phyloP scores from a whole-genome alignment of 2,329 filamentous ascomycete species.

The Hypoxylon sp. region DNA sequence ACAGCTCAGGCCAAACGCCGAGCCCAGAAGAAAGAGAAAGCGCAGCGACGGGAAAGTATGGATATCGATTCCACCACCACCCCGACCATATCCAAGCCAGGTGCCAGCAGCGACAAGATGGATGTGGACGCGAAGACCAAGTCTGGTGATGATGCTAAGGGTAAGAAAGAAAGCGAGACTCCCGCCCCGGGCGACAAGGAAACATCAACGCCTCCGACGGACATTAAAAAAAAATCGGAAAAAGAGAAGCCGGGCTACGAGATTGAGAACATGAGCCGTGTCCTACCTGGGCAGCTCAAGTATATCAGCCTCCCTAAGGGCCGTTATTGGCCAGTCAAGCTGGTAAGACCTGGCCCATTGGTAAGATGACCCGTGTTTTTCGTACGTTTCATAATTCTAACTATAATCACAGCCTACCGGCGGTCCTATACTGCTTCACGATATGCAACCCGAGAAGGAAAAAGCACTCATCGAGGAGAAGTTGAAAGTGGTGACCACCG shows the following conservation, averaged over 20 bases:
- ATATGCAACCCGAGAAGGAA: conserved; percentile 82
- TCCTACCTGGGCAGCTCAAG: conserved; percentile 92
- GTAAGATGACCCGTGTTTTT: conserved; percentile 63
- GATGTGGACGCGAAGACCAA: conserved; percentile 78
- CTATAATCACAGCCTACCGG: conserved; percentile 79
- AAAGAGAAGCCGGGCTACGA: conserved; percentile 98
- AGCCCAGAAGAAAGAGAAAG: conserved; percentile 93
- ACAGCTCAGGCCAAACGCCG: conserved; percentile 97
- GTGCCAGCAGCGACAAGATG: conserved; percentile 84
- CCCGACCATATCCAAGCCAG: conserved; percentile 74
- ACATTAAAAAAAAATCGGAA: conserved; percentile 89
- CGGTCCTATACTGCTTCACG: conserved; percentile 90
- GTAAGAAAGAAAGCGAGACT: conserved; percentile 72
- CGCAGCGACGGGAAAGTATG: conserved; percentile 93
- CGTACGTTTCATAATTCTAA: conserved; percentile 57
- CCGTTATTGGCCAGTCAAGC: conserved; percentile 90
- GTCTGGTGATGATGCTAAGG: conserved; percentile 67
- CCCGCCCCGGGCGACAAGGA: conserved; percentile 71
- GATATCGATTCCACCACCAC: conserved; percentile 87
- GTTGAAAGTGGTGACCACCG: conserved; percentile 82
- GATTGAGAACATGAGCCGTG: conserved; percentile 95
- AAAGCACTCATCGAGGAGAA: conserved; percentile 92
- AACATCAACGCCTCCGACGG: conserved; percentile 63
- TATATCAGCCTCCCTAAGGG: conserved; percentile 93
- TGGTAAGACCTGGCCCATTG: conserved; percentile 62